Base-by-base conservation (phyloP, 177 flowering plant species). In the Tripterygium wilfordii region DNA sequence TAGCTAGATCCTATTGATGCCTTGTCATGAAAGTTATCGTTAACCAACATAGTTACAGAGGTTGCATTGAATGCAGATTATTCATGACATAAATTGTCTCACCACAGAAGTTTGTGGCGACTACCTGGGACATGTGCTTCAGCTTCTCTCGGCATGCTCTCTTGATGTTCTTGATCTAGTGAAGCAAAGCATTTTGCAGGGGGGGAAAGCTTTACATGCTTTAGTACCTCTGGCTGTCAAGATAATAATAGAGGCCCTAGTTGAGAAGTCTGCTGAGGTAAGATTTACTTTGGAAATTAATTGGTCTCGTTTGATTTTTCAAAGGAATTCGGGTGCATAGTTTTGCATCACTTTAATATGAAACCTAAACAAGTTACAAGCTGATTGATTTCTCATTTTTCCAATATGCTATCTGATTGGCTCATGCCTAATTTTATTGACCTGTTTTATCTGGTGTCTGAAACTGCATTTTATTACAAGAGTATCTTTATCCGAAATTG, bases 221-320 rank as follows among this genome's bases (percentile, higher is more conserved):
- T 35, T 83, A 50, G 46, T 63, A 36, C 88, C 97, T 20, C 46
- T 32, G 38, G 77, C 80, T 31, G 57, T 80, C 57, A 66, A 66
- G 31, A 60, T 88, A 42, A 72, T 94, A 25, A 59, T 68, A 36
- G 88, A 81, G 27, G 70, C 85, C 13, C 61, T 94, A 24, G 86
- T 83, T 41, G 94, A 87, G 58, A 87, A 78, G 65, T 78, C 97
- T 54, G 80, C 69, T 58, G 95, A 87, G 90, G 99, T 87, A 64
- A 62, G 71, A 46, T 51, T 38, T 44, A 7, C 17, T 39, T 61
- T 31, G 9, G 56, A 5, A n/a, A n/a, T n/a, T n/a, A n/a, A n/a
- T n/a, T n/a, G n/a, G 3, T 15, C 4, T 19, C 6, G 20, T 21
- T 37, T 37, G 19, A 17, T 3, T 37, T 16, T 37, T n/a, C n/a